Conservation (phyloP, 2,329 filamentous ascomycete species). For the Raffaelea arxii region DNA sequence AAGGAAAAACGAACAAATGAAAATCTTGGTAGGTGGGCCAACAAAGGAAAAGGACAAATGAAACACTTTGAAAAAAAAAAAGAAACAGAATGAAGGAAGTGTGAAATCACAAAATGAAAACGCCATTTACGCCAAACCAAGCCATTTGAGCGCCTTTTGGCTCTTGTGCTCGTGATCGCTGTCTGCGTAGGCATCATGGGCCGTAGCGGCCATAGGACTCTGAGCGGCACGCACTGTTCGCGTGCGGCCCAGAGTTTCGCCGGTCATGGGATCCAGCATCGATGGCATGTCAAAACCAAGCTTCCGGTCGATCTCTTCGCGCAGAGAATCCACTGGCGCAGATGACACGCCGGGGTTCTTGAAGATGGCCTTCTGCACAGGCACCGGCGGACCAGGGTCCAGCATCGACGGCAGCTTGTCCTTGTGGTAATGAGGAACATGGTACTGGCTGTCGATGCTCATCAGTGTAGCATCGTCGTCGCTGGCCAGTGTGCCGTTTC, state of each 20-base stretch:
- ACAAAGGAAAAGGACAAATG: background rate
- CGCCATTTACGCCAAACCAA: constrained; percentile 31
- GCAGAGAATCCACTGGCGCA: no score
- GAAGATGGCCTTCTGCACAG: no score
- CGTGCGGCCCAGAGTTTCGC: background rate
- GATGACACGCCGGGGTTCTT: no score
- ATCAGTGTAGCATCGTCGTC: no score
- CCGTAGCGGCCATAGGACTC: background rate
- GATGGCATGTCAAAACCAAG: no score
- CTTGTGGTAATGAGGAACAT: no score
- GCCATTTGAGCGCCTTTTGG: constrained; percentile 43
- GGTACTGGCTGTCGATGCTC: no score
- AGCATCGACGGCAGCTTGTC: no score
- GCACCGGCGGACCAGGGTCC: no score
- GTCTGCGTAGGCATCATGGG: background rate
- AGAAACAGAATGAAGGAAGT: background rate
- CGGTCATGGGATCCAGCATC: background rate
- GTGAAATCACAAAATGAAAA: background rate
- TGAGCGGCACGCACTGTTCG: background rate
- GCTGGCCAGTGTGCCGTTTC: no score
- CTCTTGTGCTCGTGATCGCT: background rate
- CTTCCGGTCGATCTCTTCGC: no score
- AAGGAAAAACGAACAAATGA: no score
- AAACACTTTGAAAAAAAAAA: background rate
- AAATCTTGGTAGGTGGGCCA: background rate